phyloP scores from a whole-genome alignment of 768 basidiomycete species.

The Xerocomellus chrysenteron region DNA sequence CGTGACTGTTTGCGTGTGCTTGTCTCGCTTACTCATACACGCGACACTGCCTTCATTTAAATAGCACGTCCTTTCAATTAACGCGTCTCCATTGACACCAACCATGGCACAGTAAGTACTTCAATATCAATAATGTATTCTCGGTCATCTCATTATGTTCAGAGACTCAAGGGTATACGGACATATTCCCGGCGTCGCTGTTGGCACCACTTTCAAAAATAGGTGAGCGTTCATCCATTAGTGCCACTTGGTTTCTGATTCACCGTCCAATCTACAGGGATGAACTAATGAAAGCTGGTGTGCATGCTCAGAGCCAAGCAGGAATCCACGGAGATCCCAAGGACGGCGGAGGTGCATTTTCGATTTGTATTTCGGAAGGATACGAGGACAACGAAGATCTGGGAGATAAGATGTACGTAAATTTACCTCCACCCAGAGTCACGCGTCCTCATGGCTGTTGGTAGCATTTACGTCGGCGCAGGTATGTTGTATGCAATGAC shows the following conservation, averaged over 20 bases:
- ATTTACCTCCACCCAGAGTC: neutral
- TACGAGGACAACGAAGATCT: constrained; percentile 43
- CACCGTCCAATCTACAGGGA: constrained; percentile 16
- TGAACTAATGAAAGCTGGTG: constrained; percentile 24
- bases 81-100: constrained; percentile 6
- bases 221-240: constrained; percentile 3
- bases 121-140: neutral
- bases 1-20: constrained; percentile 14
- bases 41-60: constrained; percentile 3
- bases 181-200: constrained; percentile 27
- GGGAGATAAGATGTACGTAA: constrained; percentile 38
- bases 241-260: neutral
- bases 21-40: constrained; percentile 6
- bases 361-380: constrained; percentile 41
- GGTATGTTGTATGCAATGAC: constrained; percentile 11
- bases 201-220: constrained; percentile 22
- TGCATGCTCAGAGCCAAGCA: constrained; percentile 35
- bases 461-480: constrained; percentile 36
- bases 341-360: constrained; percentile 34
- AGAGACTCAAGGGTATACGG: constrained; percentile 26
- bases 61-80: neutral
- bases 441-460: constrained; percentile 1
- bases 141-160: neutral
- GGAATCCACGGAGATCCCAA: constrained; percentile 39
- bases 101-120: constrained; percentile 20